phyloP scores from a whole-genome alignment of 2,329 filamentous ascomycete genomes.

The Pyricularia sp. region DNA sequence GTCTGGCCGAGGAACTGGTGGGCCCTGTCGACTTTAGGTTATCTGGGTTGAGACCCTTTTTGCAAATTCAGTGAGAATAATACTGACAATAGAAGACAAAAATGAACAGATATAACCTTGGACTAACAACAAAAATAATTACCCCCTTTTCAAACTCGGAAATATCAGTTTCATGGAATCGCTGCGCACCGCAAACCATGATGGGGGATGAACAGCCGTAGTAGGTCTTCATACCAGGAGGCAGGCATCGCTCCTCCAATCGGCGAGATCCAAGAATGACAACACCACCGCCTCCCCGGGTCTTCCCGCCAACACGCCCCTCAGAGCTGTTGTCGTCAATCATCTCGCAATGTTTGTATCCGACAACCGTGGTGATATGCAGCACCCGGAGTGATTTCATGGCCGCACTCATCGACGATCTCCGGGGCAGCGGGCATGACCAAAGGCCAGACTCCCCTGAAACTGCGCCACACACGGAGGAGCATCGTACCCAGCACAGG shows the following conservation, averaged over 20 bases:
- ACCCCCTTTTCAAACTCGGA: background rate
- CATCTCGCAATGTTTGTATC: slow-evolving; percentile 42
- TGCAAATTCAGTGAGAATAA: background rate
- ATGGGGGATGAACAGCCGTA: background rate
- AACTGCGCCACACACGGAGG: background rate
- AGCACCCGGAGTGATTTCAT: slow-evolving; percentile 57
- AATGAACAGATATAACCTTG: background rate
- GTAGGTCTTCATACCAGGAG: background rate
- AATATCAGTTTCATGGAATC: background rate
- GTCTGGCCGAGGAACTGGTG: background rate
- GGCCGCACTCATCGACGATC: slow-evolving; percentile 41
- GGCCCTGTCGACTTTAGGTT: background rate
- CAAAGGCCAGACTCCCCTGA: background rate
- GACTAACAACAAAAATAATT: background rate
- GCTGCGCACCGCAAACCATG: background rate
- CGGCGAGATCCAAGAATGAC: background rate
- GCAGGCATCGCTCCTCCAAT: background rate
- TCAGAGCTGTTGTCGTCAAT: slow-evolving; percentile 57
- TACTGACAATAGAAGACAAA: background rate
- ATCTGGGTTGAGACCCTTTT: background rate
- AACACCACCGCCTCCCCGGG: slow-evolving; percentile 7
- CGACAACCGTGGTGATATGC: slow-evolving; percentile 64
- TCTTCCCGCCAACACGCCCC: slow-evolving; percentile 44
- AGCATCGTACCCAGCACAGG: too few relatives aligned
- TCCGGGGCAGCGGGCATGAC: slow-evolving; percentile 14